Conservation (phyloP, 148 eudicot species). For the Polygonum aviculare region DNA sequence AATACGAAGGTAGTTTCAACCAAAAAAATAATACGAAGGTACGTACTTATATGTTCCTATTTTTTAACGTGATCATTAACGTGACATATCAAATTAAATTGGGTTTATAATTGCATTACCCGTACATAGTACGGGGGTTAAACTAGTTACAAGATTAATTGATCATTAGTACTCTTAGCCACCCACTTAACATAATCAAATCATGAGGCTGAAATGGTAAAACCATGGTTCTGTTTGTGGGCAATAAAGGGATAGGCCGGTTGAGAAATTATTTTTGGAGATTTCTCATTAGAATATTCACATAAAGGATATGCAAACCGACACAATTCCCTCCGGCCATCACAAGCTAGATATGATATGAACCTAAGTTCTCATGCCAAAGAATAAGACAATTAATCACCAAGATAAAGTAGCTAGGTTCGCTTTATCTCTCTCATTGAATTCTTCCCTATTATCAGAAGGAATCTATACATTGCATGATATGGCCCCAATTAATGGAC, state of each 20-base stretch:
- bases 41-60: too few species aligned
- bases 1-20: too few species aligned
- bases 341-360: background rate
- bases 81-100: too few species aligned
- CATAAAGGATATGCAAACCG: constrained; percentile 1
- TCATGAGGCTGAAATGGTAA: background rate
- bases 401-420: background rate
- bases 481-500: background rate
- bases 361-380: background rate
- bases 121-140: too few species aligned
- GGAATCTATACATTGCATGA: background rate
- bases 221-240: background rate
- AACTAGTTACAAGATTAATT: background rate
- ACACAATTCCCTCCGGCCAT: background rate
- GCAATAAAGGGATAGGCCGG: background rate
- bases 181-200: background rate
- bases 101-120: too few species aligned
- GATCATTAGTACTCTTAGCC: background rate
- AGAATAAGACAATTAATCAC: constrained; percentile 3
- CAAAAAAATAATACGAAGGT: too few species aligned
- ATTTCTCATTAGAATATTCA: background rate
- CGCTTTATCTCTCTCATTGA: background rate
- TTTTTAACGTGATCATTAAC: too few species aligned
- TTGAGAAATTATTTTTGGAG: background rate
- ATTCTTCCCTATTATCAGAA: background rate